Evolutionary conservation across 305 asterid genomes (phyloP), one percentile per base, ranked within the genome.

Genomic region (Fraxinus dipetala): DNA sequence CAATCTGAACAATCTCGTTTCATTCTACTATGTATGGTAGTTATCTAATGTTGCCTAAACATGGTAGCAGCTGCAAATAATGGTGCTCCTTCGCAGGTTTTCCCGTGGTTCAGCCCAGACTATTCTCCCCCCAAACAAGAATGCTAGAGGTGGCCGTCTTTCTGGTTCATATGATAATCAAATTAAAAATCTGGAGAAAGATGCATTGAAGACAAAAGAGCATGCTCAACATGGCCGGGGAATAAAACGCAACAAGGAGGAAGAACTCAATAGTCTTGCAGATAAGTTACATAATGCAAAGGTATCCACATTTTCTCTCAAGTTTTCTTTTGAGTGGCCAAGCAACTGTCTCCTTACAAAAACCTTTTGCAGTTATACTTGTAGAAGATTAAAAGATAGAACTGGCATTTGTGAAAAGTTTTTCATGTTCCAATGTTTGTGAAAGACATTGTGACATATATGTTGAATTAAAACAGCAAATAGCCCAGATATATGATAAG

Each of bases 61-160:
- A 59, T 20, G 75, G 81, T 81, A 61, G 74, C 61, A 26, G 81
- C 82, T 82, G 75, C 87, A 51, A 70, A 80, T 85, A 84, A 78
- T 84, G 79, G 79, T 30, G 78, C 78, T 76, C 43, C 56, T 51
- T 78, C 22, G 83, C 88, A 94, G 99, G 98, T 96, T 96, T 91
- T 90, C 87, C 79, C 99, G 98, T 72, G 92, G 94, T 88, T 90
- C 97, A 77, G 89, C 92, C 75, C 91, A 95, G 89, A 95, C 98
- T 75, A 80, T 89, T 87, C 96, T 96, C 80, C 99, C 99, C 30
- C 97, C 97, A 40, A 89, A 77, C 87, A 91, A 83, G 89, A 87
- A 88, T 76, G 18, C 75, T 9, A 90, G 95, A 85, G 86, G 84
- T 87, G 92, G 94, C 34, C 99, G 98, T 81, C 97, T 96, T 78